phyloP scores from a whole-genome alignment of 495 filamentous ascomycete genomes.

The Lindgomyces ingoldianus region DNA sequence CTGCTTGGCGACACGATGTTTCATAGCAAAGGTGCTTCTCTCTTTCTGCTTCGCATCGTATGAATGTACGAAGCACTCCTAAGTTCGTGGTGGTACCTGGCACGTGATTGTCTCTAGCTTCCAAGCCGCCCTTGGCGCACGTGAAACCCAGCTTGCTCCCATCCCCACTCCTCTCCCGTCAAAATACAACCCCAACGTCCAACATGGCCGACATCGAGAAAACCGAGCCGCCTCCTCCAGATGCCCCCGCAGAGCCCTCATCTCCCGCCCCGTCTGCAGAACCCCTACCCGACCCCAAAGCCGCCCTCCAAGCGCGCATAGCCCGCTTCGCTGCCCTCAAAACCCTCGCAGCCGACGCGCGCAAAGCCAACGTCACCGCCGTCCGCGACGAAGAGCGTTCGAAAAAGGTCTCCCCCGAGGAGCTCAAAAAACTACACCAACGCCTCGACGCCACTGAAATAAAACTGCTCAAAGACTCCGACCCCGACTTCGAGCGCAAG shows the following conservation, averaged over 20 bases:
- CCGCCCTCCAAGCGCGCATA: slow-evolving; percentile 30
- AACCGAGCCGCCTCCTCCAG: background rate
- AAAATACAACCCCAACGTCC: background rate
- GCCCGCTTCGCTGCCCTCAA: slow-evolving; percentile 80
- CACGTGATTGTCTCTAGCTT: too few species aligned
- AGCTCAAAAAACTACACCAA: slow-evolving; percentile 69
- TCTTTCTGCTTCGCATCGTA: too few species aligned
- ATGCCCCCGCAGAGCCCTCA: background rate
- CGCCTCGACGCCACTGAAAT: slow-evolving; percentile 84
- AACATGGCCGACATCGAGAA: slow-evolving; percentile 10
- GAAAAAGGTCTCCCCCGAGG: slow-evolving; percentile 46
- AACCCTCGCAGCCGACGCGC: slow-evolving; percentile 65
- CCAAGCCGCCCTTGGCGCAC: too few species aligned
- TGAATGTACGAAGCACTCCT: too few species aligned
- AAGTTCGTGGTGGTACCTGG: too few species aligned
- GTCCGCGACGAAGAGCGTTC: slow-evolving; percentile 68
- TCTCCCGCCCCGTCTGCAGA: background rate
- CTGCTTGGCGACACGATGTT: too few species aligned
- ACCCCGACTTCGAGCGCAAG: slow-evolving; percentile 95
- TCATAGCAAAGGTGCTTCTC: too few species aligned
- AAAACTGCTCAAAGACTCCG: slow-evolving; percentile 87
- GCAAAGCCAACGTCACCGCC: slow-evolving; percentile 80
- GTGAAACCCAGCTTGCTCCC: too few species aligned
- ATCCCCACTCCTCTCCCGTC: too few species aligned
- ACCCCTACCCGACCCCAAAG: slow-evolving; percentile 10